These are phyloP conservation scores for Candida mesenterica DNA, from an alignment of 1,139 yeast genomes.

Conservation along the genomic window DNA sequence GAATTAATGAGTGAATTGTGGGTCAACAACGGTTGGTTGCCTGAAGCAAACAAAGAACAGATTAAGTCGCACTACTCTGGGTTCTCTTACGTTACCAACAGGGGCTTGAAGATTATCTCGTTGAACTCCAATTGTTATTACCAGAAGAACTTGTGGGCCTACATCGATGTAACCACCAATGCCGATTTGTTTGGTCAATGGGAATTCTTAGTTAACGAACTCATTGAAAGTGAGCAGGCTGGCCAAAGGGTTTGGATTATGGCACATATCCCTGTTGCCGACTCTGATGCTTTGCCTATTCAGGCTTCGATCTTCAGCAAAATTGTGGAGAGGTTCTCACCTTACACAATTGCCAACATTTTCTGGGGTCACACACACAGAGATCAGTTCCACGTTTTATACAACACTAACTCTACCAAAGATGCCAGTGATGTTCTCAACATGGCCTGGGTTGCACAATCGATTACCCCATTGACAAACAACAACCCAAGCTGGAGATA, in stretches of 20 bases:
- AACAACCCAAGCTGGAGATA: constrained; percentile 73
- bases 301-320: constrained; percentile 56
- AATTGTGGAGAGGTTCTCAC: constrained; percentile 65
- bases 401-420: constrained; percentile 39
- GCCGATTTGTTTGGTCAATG: constrained; percentile 67
- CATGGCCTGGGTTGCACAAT: constrained; percentile 65
- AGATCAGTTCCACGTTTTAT: constrained; percentile 63
- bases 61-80: constrained; percentile 56
- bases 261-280: constrained; percentile 65
- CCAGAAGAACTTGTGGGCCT: constrained; percentile 62
- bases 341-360: constrained; percentile 64
- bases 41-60: constrained; percentile 21
- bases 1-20: constrained; percentile 62
- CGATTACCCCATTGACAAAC: constrained; percentile 56
- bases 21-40: constrained; percentile 42
- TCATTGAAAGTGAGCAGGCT: constrained; percentile 53
- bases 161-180: constrained; percentile 49
- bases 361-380: constrained; percentile 74
- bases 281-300: constrained; percentile 57
- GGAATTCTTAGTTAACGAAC: constrained; percentile 59
- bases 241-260: constrained; percentile 70
- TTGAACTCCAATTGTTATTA: constrained; percentile 69
- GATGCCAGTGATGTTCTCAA: constrained; percentile 46
- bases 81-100: constrained; percentile 53
- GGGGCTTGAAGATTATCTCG: constrained; percentile 62